A percentile compares a stretch with the other conserved stretches of the same genome.
phyloP scores from a whole-genome alignment of 2,329 filamentous ascomycete genomes.

The Fonsecaea monophora region DNA sequence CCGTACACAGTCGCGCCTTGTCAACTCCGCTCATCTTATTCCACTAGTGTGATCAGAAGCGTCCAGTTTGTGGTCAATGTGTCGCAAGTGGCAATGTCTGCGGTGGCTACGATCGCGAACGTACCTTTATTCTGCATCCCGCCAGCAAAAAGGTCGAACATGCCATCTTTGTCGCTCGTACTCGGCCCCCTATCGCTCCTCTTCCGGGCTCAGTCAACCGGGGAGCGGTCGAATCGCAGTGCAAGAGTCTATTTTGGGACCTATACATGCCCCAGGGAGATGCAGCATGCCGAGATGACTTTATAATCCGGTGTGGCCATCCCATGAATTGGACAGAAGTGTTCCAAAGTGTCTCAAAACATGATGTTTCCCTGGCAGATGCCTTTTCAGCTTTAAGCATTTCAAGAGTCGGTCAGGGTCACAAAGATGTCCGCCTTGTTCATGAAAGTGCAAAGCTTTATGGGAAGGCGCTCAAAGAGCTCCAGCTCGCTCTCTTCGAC shows the following conservation, averaged over 20 bases:
- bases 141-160: constrained; percentile 35
- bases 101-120: constrained; percentile 67
- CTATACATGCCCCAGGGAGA: constrained; percentile 36
- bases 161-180: constrained; percentile 33
- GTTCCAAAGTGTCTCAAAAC: constrained; percentile 29
- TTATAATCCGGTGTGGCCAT: constrained; percentile 33
- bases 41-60: constrained; percentile 66
- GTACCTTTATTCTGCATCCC: constrained; percentile 62
- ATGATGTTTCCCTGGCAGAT: constrained; percentile 34
- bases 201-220: constrained; percentile 35
- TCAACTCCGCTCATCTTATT: constrained; percentile 13
- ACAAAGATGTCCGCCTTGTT: constrained; percentile 41
- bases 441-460: constrained; percentile 46
- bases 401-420: constrained; percentile 37
- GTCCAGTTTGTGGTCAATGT: constrained; percentile 68
- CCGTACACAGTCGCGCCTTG: background rate
- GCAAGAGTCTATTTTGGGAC: constrained; percentile 37
- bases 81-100: constrained; percentile 63
- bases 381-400: constrained; percentile 39
- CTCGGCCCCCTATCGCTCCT: constrained; percentile 23
- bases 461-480: constrained; percentile 45
- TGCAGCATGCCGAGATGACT: constrained; percentile 30
- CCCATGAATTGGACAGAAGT: constrained; percentile 39
- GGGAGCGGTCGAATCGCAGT: constrained; percentile 33
- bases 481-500: constrained; percentile 47